phyloP scores from a whole-genome alignment of 331 rosid species.

The Prunus yedoensis region DNA sequence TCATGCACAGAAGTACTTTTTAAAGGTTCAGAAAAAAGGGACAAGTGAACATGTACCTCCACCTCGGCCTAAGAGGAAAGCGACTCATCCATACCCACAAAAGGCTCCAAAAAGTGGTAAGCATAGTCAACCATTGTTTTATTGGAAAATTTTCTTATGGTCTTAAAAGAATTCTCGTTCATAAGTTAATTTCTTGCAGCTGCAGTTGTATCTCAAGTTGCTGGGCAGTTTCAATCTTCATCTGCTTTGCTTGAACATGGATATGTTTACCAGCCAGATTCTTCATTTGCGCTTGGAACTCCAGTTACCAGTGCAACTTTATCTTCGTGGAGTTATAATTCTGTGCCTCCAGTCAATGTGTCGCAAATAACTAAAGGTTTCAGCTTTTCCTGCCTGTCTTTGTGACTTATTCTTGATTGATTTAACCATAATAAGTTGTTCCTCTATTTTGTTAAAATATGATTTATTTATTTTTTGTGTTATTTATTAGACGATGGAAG shows the following conservation, averaged over 20 bases:
- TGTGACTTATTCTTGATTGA: neutral
- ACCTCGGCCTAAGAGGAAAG: constrained; percentile 94
- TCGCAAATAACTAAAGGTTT: constrained; percentile 67
- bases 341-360: constrained; percentile 41
- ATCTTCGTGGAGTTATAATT: constrained; percentile 64
- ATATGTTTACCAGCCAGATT: constrained; percentile 52
- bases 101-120: constrained; percentile 78
- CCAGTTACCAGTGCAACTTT: constrained; percentile 50
- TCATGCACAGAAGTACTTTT: constrained; percentile 94
- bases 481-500: constrained; percentile 50
- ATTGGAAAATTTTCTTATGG: constrained; percentile 6
- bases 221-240: constrained; percentile 53
- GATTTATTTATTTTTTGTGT: neutral
- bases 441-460: constrained; percentile 3
- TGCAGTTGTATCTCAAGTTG: constrained; percentile 43
- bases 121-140: constrained; percentile 20
- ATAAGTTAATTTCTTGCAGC: constrained; percentile 37
- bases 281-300: constrained; percentile 59
- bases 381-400: constrained; percentile 2
- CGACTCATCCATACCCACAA: constrained; percentile 94
- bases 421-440: neutral
- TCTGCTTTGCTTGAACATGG: constrained; percentile 51
- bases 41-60: constrained; percentile 93
- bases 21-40: constrained; percentile 90
- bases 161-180: constrained; percentile 15